Conservation (phyloP, 768 basidiomycete genomes). For the Exsudoporus frostii region DNA sequence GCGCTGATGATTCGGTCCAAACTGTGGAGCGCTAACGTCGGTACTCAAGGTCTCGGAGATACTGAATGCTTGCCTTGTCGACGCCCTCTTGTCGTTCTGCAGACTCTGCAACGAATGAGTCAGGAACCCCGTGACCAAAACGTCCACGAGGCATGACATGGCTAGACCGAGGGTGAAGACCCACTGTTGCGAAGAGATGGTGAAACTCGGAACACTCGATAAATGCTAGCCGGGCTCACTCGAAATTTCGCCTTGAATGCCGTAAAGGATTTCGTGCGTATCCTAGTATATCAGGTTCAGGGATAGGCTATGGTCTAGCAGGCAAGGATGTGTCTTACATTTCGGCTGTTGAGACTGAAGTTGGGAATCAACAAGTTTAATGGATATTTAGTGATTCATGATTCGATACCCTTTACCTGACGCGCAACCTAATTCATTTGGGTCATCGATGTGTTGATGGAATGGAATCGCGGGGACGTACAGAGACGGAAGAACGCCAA, state of each 20-base stretch:
- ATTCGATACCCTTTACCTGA: constrained; percentile 17
- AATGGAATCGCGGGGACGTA: constrained; percentile 12
- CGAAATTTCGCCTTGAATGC: constrained; percentile 25
- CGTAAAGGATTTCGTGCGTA: constrained; percentile 23
- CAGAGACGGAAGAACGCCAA: constrained; percentile 32
- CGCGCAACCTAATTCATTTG: constrained; percentile 34
- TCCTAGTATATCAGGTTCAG: constrained; percentile 16
- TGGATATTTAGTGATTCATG: constrained; percentile 4
- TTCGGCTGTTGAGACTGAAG: constrained; percentile 28
- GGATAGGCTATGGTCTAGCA: too few species aligned
- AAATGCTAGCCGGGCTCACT: constrained; percentile 1
- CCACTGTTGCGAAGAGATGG: constrained; percentile 34
- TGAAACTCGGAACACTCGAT: background rate
- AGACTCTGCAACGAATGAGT: constrained; percentile 42
- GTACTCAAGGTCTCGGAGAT: background rate
- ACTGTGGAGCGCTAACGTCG: constrained; percentile 20
- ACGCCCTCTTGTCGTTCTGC: constrained; percentile 37
- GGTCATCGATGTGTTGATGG: background rate
- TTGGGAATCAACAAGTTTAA: constrained; percentile 14
- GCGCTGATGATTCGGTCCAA: constrained; percentile 46
- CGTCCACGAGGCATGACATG: constrained; percentile 47
- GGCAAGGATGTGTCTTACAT: constrained; percentile 20
- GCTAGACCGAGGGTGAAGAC: constrained; percentile 50
- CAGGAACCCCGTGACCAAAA: constrained; percentile 46
- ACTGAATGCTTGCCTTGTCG: constrained; percentile 32